Conservation (phyloP, 352 stramenopile genomes). For the Albugo candida region DNA sequence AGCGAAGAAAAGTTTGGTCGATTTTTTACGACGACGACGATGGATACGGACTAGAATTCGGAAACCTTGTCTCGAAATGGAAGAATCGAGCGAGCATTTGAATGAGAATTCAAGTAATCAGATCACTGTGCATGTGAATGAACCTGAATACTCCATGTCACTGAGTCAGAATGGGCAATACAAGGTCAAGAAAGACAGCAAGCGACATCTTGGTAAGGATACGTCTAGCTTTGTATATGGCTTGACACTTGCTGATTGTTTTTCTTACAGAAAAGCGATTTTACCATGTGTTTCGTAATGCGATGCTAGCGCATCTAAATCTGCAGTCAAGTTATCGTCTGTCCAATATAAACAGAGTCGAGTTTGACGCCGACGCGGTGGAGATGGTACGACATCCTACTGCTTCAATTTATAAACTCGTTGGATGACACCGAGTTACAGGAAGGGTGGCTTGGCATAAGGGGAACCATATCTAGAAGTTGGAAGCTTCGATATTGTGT, state of each 20-base stretch:
- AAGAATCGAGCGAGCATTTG: too few species aligned
- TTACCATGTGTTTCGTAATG: conserved; percentile 50
- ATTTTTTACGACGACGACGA: conserved; percentile 49
- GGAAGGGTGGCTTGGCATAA: conserved; percentile 56
- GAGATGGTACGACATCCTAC: background rate
- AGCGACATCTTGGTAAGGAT: too few species aligned
- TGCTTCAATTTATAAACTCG: conserved; percentile 26
- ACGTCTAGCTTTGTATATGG: background rate
- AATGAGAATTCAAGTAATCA: too few species aligned
- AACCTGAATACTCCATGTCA: too few species aligned
- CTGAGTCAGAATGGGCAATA: too few species aligned
- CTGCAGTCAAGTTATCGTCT: conserved; percentile 18
- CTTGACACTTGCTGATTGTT: background rate
- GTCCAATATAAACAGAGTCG: conserved; percentile 18
- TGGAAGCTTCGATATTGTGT: conserved; percentile 78
- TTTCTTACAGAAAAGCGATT: conserved; percentile 13
- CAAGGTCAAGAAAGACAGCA: too few species aligned
- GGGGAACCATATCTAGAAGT: conserved; percentile 42
- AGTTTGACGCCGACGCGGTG: too few species aligned
- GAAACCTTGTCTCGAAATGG: conserved; percentile 15
- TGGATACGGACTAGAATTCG: conserved; percentile 67
- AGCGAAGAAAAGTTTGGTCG: conserved; percentile 51
- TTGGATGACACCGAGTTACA: conserved; percentile 43
- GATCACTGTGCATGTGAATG: too few species aligned
- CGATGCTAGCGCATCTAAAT: conserved; percentile 41